These are phyloP conservation scores for Aspergillus avenaceus DNA, from an alignment of 495 filamentous ascomycete species.

Conservation along the genomic window DNA sequence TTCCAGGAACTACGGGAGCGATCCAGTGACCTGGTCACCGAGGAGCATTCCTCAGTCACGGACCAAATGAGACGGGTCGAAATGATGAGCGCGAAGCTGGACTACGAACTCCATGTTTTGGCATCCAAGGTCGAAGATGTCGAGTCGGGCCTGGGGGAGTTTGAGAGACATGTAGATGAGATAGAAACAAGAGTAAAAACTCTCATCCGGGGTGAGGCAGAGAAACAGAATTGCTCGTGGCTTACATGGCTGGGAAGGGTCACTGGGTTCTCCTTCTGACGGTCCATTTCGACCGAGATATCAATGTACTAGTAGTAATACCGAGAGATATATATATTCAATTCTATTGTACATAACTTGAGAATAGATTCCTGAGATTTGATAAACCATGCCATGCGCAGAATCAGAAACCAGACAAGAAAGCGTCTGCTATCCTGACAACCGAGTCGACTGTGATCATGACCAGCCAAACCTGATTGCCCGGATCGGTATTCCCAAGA, in stretches of 20 bases:
- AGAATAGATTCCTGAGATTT: constrained; percentile 10
- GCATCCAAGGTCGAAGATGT: constrained; percentile 82
- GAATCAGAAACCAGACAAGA: not conserved
- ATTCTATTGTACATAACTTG: constrained; percentile 24
- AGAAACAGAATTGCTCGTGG: constrained; percentile 58
- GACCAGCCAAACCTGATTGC: not conserved
- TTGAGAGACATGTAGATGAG: constrained; percentile 73
- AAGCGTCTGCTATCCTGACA: not conserved
- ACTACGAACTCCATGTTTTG: constrained; percentile 86
- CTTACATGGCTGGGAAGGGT: constrained; percentile 42
- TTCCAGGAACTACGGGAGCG: constrained; percentile 61
- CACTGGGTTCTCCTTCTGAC: constrained; percentile 25
- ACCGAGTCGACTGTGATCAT: not conserved
- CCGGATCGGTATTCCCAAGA: not conserved
- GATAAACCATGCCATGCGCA: constrained; percentile 4
- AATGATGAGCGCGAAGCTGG: constrained; percentile 76
- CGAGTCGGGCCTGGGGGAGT: constrained; percentile 76
- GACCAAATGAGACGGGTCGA: constrained; percentile 82
- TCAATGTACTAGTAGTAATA: constrained; percentile 1
- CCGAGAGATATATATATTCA: constrained; percentile 6
- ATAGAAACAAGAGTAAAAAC: constrained; percentile 72
- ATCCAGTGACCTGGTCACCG: constrained; percentile 61
- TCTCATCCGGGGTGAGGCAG: constrained; percentile 59
- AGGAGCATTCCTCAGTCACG: constrained; percentile 61
- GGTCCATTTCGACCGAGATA: not conserved